phyloP scores from a whole-genome alignment of 768 basidiomycete genomes.

The Mycena indigotica region DNA sequence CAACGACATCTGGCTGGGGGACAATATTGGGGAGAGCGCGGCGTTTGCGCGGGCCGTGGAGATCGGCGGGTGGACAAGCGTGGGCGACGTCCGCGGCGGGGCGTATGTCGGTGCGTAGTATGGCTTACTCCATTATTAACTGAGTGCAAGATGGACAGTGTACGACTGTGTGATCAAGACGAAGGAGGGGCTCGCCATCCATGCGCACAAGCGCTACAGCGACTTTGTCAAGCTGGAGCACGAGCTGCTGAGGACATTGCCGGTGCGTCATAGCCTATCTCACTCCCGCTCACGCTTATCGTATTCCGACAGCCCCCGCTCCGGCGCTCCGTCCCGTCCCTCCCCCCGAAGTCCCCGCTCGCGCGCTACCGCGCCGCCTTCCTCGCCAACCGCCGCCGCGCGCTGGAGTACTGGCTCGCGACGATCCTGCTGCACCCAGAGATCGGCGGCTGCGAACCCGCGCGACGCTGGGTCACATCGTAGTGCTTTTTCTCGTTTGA shows the following conservation, averaged over 20 bases:
- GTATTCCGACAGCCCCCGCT: conserved; percentile 41
- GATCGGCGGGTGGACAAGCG: conserved; percentile 71
- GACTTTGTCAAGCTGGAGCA: conserved; percentile 60
- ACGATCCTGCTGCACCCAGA: conserved; percentile 70
- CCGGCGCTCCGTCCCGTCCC: conserved; percentile 51
- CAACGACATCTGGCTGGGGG: conserved; percentile 69
- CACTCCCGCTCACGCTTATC: background rate
- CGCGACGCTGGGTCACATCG: conserved; percentile 65
- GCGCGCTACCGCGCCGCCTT: conserved; percentile 69
- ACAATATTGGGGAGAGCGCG: conserved; percentile 54
- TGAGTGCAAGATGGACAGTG: conserved; percentile 36
- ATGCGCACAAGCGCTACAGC: conserved; percentile 67
- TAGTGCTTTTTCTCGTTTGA: too few species aligned
- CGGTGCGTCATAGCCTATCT: conserved; percentile 40
- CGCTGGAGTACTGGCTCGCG: conserved; percentile 68
- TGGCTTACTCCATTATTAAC: background rate
- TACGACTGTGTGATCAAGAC: conserved; percentile 74
- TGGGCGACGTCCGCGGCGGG: conserved; percentile 63
- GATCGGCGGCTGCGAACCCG: conserved; percentile 61
- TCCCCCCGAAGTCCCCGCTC: conserved; percentile 72
- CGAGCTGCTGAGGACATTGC: conserved; percentile 51
- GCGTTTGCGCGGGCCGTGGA: conserved; percentile 67
- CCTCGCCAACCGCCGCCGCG: conserved; percentile 61
- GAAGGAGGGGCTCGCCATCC: conserved; percentile 67
- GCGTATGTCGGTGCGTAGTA: conserved; percentile 64